Percentiles rank a stretch among this genome's conserved stretches.
Conservation (phyloP, 345 rosid genomes). For the Euphorbia peplus region DNA sequence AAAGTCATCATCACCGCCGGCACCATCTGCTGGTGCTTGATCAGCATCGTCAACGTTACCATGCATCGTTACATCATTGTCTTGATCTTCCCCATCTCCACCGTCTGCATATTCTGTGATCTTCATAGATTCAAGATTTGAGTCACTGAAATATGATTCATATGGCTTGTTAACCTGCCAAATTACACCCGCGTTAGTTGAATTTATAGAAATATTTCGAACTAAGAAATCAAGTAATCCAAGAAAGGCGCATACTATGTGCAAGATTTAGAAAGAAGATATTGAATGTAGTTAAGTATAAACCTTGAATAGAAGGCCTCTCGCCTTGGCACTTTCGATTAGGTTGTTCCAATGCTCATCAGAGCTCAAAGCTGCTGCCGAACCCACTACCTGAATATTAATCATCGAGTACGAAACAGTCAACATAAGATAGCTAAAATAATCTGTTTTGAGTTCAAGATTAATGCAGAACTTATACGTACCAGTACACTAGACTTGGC, state of each 20-base stretch:
- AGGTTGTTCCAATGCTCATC: slow-evolving; percentile 84
- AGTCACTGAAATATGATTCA: slow-evolving; percentile 53
- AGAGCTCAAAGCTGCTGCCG: slow-evolving; percentile 61
- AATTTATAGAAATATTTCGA: background rate
- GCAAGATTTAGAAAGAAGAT: background rate
- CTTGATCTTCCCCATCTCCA: slow-evolving; percentile 16
- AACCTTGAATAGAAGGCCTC: slow-evolving; percentile 64
- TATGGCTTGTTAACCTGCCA: slow-evolving; percentile 80
- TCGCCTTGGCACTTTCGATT: slow-evolving; percentile 67
- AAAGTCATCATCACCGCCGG: slow-evolving; percentile 48
- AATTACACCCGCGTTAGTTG: slow-evolving; percentile 15
- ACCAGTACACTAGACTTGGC: slow-evolving; percentile 95
- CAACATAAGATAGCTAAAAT: background rate
- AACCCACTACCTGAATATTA: slow-evolving; percentile 73
- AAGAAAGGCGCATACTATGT: no score
- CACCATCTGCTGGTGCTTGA: slow-evolving; percentile 42
- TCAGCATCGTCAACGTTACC: slow-evolving; percentile 34
- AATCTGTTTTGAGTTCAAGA: background rate
- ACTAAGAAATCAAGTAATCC: background rate
- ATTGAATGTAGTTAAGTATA: background rate
- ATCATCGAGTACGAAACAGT: background rate
- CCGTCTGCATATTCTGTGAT: slow-evolving; percentile 19
- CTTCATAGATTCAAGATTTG: slow-evolving; percentile 51
- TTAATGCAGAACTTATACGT: slow-evolving; percentile 15
- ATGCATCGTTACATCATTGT: slow-evolving; percentile 19